Percentiles rank a stretch among this genome's conserved stretches.
phyloP scores from a whole-genome alignment of 305 asterid species.

The Andrographis paniculata region DNA sequence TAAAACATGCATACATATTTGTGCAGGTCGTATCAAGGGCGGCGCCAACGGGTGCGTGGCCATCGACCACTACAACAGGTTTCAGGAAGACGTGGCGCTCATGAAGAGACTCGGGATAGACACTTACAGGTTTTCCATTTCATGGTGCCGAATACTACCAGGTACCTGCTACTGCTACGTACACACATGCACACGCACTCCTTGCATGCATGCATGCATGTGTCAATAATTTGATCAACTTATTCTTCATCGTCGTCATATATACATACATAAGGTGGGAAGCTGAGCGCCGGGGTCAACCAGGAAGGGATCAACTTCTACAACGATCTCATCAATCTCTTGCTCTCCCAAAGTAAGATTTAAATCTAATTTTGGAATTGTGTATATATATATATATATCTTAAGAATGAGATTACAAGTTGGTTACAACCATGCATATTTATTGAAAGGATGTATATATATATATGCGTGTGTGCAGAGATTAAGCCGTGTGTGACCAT shows the following conservation, averaged over 20 bases:
- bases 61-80: slow-evolving; percentile 9
- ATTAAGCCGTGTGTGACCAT: slow-evolving; percentile 38
- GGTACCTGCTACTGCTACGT: too few species aligned
- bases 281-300: slow-evolving; percentile 19
- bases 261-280: too few species aligned
- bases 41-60: slow-evolving; percentile 9
- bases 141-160: slow-evolving; percentile 26
- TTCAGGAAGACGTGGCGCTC: slow-evolving; percentile 16
- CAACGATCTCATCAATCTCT: slow-evolving; percentile 17
- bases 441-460: neutral
- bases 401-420: too few species aligned
- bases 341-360: slow-evolving; percentile 16
- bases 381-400: too few species aligned
- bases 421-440: too few species aligned
- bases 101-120: slow-evolving; percentile 19
- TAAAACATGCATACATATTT: too few species aligned
- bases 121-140: slow-evolving; percentile 21
- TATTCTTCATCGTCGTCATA: too few species aligned
- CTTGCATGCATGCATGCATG: neutral
- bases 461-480: neutral
- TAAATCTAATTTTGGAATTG: neutral
- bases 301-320: slow-evolving; percentile 21
- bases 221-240: too few species aligned
- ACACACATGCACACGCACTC: too few species aligned
- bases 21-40: slow-evolving; percentile 5